phyloP scores from a whole-genome alignment of 352 stramenopile genomes.

The Phytophthora cactorum region DNA sequence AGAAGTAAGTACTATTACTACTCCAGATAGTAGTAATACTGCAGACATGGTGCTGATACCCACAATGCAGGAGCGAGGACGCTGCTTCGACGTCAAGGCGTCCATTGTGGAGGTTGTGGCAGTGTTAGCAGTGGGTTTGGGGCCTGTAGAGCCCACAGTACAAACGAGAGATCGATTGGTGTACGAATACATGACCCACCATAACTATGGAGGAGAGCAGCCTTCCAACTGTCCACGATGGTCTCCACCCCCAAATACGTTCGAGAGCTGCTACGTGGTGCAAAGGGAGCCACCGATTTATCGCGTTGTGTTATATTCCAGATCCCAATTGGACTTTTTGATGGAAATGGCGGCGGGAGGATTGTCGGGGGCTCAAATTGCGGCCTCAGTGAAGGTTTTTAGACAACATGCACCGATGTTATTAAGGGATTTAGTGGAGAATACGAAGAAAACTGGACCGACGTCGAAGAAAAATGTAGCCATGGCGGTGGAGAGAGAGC shows the following conservation, averaged over 20 bases:
- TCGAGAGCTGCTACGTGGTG: constrained; percentile 26
- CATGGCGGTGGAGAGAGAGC: constrained; percentile 8
- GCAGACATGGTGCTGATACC: constrained; percentile 12
- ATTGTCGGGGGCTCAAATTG: constrained; percentile 31
- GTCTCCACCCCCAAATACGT: constrained; percentile 20
- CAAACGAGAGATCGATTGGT: constrained; percentile 23
- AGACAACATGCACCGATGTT: constrained; percentile 11
- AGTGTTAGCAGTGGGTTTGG: constrained; percentile 25
- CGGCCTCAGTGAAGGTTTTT: constrained; percentile 20
- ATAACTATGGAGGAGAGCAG: constrained; percentile 18
- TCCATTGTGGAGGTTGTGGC: constrained; percentile 35
- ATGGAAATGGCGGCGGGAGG: constrained; percentile 32
- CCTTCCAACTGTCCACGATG: constrained; percentile 12
- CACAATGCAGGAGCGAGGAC: constrained; percentile 14
- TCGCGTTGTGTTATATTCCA: constrained; percentile 31
- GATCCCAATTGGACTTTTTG: constrained; percentile 27
- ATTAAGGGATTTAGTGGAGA: constrained; percentile 16
- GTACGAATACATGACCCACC: constrained; percentile 31
- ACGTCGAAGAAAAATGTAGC: constrained; percentile 6
- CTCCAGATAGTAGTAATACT: neutral
- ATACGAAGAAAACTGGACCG: constrained; percentile 3
- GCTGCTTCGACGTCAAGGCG: constrained; percentile 25
- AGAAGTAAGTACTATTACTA: neutral
- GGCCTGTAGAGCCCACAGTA: constrained; percentile 23
- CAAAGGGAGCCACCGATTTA: constrained; percentile 27